A percentile compares a stretch with the other conserved stretches of the same genome.
These are phyloP conservation scores for Mortierella sp. DNA, from an alignment of 371 early-diverging fungal genomes.

Conservation along the genomic window DNA sequence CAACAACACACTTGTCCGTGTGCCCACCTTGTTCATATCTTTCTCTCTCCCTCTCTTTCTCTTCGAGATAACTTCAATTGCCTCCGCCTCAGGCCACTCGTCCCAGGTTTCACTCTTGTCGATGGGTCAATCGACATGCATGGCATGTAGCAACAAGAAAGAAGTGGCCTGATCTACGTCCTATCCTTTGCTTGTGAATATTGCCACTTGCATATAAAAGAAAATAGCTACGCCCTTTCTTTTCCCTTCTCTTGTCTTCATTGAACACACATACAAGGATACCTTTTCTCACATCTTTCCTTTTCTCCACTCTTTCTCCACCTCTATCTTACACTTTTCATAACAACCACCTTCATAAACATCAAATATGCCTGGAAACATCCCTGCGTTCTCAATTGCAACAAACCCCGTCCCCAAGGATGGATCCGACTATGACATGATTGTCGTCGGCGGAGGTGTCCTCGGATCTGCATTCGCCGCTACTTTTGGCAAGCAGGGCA, in stretches of 20 bases:
- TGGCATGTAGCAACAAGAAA: not conserved
- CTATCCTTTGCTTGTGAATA: not conserved
- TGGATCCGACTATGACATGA: slow-evolving; percentile 72
- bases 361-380: slow-evolving; percentile 22
- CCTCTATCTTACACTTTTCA: not conserved
- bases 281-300: not conserved
- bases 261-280: not conserved
- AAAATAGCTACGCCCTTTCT: not conserved
- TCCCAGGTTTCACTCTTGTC: slow-evolving; percentile 2
- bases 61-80: slow-evolving; percentile 6
- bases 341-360: not conserved
- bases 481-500: slow-evolving; percentile 80
- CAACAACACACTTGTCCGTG: not conserved
- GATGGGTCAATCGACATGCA: not conserved
- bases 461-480: slow-evolving; percentile 87
- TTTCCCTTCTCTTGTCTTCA: not conserved
- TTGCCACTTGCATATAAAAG: not conserved
- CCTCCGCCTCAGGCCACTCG: slow-evolving; percentile 13
- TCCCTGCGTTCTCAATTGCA: slow-evolving; percentile 19
- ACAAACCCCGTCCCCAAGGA: slow-evolving; percentile 24
- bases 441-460: slow-evolving; percentile 93
- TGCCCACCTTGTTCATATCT: not conserved
- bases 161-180: slow-evolving; percentile 11
- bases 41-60: too few relatives aligned
- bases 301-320: not conserved